Evolutionary conservation across 228 moss, liverwort and hornwort species (phyloP), one percentile per base, ranked within the genome.

Genomic region (Sphagnum fallax): DNA sequence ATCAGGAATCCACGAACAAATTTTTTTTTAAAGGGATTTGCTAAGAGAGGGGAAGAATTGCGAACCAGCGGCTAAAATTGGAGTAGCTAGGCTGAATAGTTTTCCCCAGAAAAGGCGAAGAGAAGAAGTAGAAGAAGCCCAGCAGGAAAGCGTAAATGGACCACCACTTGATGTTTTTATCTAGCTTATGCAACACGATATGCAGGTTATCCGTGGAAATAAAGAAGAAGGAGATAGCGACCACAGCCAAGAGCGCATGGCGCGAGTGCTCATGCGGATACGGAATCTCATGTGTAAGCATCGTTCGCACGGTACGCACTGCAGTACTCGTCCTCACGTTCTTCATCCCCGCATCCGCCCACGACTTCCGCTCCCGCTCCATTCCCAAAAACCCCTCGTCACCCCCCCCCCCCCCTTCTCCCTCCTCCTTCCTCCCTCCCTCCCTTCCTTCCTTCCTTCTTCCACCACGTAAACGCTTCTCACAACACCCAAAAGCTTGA

Each of bases 251-350:
- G 8, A 89, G 67, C 66, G 89, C 89, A 74, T 89, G 89, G 73
- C 80, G 89, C 53, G 89, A 89, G 63, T 89, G 89, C 51, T 86
- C 86, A 5, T 89, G 89, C 52, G 89, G 89, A 70, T 89, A 89
- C 8, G 86, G 85, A 5, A 79, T 67, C 64, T 85, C 76, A 10
- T 78, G 13, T 13, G 70, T 70, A 8, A 83, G 75, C 78, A 87
- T 76, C 68, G 83, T 87, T 32, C 83, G 74, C 65, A 81, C 80
- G 3, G 76, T 78, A 58, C 78, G 76, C 64, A 68, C 78, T 32
- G 32, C 32, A 66, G 87, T 81, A 72, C 67, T 65, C 75, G 80
- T 87, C 74, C 71, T 65, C 60, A 76, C 68, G 65, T 75, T 76
- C 80, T 78, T 83, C 76, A 74, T 80, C 53, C 32, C 32, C 32